Conservation (phyloP, 2,329 filamentous ascomycete species). For the Taxawa tesnikishii region DNA sequence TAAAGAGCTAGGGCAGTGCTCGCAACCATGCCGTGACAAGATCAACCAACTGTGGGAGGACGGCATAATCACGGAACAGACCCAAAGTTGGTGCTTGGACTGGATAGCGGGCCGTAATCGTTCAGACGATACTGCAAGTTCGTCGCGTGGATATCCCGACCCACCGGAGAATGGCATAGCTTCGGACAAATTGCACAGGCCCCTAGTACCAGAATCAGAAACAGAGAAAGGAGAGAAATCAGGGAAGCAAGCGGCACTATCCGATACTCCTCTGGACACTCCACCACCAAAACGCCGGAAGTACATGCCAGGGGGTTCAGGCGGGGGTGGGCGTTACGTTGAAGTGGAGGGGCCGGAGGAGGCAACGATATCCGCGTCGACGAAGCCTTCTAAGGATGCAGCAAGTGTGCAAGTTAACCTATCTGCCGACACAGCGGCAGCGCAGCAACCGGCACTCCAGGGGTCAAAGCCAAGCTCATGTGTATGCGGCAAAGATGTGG, state of each 20-base stretch:
- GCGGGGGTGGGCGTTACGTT: too few species aligned
- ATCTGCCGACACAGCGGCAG: neutral
- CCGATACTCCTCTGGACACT: too few species aligned
- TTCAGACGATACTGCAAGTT: too few species aligned
- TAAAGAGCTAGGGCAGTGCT: slow-evolving; percentile 13
- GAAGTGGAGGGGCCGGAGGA: too few species aligned
- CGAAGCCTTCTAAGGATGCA: too few species aligned
- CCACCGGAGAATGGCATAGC: neutral
- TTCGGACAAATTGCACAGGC: neutral
- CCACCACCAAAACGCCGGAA: too few species aligned
- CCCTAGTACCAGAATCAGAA: slow-evolving; percentile 3
- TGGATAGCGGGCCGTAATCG: neutral
- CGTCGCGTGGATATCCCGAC: neutral
- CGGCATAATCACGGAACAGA: slow-evolving; percentile 15
- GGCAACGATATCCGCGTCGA: too few species aligned
- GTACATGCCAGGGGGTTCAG: too few species aligned
- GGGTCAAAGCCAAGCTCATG: slow-evolving; percentile 7
- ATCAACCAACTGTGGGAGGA: slow-evolving; percentile 18
- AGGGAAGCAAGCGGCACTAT: too few species aligned
- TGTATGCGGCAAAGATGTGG: slow-evolving; percentile 9
- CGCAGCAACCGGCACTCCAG: neutral
- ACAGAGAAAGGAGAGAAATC: neutral
- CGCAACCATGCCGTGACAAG: slow-evolving; percentile 19
- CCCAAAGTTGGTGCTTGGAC: slow-evolving; percentile 11
- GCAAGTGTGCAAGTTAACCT: neutral